phyloP scores from a whole-genome alignment of 371 early-diverging fungal species.

The Zychaea mexicana region DNA sequence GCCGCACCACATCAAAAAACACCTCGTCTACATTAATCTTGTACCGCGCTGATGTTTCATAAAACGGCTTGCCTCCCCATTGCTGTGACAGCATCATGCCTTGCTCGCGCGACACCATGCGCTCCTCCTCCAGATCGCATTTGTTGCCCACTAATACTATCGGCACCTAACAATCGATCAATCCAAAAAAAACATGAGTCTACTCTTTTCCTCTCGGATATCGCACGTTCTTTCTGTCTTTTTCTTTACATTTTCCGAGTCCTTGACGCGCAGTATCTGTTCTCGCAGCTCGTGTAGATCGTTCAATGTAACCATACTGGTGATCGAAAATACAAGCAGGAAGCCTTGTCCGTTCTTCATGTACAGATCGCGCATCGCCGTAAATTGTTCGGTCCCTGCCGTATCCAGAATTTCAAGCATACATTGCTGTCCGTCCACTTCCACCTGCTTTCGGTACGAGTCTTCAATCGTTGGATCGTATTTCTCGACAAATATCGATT shows the following conservation, averaged over 20 bases:
- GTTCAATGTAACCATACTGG: slow-evolving; percentile 79
- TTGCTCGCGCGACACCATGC: slow-evolving; percentile 74
- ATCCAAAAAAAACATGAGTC: not conserved
- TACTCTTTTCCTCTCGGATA: not conserved
- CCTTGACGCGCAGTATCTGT: slow-evolving; percentile 86
- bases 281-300: slow-evolving; percentile 79
- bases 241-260: slow-evolving; percentile 63
- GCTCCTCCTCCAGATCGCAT: slow-evolving; percentile 82
- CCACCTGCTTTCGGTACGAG: slow-evolving; percentile 87
- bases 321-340: slow-evolving; percentile 86
- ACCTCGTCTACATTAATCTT: slow-evolving; percentile 85
- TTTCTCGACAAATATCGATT: slow-evolving; percentile 20
- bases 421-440: slow-evolving; percentile 85
- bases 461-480: slow-evolving; percentile 95
- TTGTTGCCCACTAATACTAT: slow-evolving; percentile 89
- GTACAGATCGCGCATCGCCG: slow-evolving; percentile 92
- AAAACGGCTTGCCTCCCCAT: slow-evolving; percentile 78
- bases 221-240: not conserved
- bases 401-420: slow-evolving; percentile 92
- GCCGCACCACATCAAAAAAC: slow-evolving; percentile 63
- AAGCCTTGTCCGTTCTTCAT: slow-evolving; percentile 94
- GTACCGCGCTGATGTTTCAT: slow-evolving; percentile 85
- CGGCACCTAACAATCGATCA: slow-evolving; percentile 63
- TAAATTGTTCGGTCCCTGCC: slow-evolving; percentile 88
- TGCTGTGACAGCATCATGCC: slow-evolving; percentile 64